Evolutionary conservation across 2,329 filamentous ascomycete species (phyloP).

Genomic region (Drechslera avenae): DNA sequence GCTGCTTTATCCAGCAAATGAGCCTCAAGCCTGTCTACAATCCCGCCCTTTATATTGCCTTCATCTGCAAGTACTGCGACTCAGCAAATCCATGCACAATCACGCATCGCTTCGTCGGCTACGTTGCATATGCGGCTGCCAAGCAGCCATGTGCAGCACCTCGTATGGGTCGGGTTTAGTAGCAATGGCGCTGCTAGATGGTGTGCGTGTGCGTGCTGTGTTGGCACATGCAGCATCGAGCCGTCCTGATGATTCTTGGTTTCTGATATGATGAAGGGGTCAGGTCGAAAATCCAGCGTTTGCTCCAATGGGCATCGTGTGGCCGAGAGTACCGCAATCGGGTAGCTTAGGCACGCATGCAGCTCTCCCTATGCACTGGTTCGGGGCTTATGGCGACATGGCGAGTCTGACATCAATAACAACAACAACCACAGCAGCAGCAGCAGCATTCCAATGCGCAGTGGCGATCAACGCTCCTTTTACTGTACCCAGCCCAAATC

Average conservation of each 20-base stretch:
- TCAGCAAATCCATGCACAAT: constrained; percentile 16
- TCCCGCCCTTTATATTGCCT: constrained; percentile 15
- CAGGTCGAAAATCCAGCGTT: background rate
- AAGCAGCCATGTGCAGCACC: constrained; percentile 10
- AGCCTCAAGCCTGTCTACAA: background rate
- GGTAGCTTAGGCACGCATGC: constrained; percentile 7
- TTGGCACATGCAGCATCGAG: constrained; percentile 9
- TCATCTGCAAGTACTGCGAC: constrained; percentile 15
- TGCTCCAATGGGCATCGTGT: background rate
- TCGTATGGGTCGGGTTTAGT: background rate
- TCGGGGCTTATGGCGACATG: constrained; percentile 1
- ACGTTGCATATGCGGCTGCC: constrained; percentile 11
- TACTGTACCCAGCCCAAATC: constrained; percentile 5
- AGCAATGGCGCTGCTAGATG: background rate
- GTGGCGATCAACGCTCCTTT: constrained; percentile 9
- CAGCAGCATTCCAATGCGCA: background rate
- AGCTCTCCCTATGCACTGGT: constrained; percentile 8
- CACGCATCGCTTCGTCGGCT: constrained; percentile 15
- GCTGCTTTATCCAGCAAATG: constrained; percentile 17
- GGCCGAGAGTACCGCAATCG: constrained; percentile 5
- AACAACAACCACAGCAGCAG: too few relatives aligned
- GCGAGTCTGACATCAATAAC: constrained; percentile 7
- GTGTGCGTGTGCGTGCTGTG: constrained; percentile 8
- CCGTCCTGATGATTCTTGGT: too few relatives aligned
- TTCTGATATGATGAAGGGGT: background rate